Conservation (phyloP, 73 alveolate genomes). For the Stentor coeruleus region DNA sequence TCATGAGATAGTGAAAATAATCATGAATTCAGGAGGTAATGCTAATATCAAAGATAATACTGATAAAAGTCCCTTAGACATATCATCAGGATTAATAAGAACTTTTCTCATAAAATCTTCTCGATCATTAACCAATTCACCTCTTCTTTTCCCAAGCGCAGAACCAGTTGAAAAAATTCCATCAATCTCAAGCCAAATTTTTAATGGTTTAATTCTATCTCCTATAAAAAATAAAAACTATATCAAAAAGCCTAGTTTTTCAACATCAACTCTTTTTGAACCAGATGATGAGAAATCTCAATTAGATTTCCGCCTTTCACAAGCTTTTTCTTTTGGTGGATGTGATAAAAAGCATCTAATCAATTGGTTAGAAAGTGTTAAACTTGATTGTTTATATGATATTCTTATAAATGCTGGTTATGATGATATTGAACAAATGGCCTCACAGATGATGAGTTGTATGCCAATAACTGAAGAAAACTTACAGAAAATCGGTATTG, state of each 20-base stretch:
- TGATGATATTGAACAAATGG: slow-evolving; percentile 21
- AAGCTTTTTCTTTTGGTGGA: slow-evolving; percentile 4
- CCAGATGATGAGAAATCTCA: slow-evolving; percentile 24
- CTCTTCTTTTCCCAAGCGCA: neutral
- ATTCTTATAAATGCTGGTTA: slow-evolving; percentile 11
- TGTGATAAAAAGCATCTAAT: neutral
- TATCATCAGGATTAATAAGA: neutral
- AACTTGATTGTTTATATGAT: neutral
- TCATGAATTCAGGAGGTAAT: neutral
- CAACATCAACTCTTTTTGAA: neutral
- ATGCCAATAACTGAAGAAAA: slow-evolving; percentile 17
- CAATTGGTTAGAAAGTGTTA: neutral
- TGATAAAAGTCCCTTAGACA: slow-evolving; percentile 13
- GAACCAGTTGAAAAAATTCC: slow-evolving; percentile 23
- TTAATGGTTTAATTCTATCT: neutral
- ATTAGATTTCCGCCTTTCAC: neutral
- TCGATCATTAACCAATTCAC: neutral
- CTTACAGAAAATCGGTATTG: neutral
- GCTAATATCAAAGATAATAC: neutral
- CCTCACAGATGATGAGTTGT: neutral
- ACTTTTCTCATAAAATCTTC: neutral
- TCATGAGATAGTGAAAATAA: neutral
- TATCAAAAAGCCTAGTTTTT: neutral
- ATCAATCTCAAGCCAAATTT: neutral
- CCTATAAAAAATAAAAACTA: neutral